These are phyloP conservation scores for Pseudogymnoascus sp. DNA, from an alignment of 2,329 filamentous ascomycete species.

Conservation along the genomic window DNA sequence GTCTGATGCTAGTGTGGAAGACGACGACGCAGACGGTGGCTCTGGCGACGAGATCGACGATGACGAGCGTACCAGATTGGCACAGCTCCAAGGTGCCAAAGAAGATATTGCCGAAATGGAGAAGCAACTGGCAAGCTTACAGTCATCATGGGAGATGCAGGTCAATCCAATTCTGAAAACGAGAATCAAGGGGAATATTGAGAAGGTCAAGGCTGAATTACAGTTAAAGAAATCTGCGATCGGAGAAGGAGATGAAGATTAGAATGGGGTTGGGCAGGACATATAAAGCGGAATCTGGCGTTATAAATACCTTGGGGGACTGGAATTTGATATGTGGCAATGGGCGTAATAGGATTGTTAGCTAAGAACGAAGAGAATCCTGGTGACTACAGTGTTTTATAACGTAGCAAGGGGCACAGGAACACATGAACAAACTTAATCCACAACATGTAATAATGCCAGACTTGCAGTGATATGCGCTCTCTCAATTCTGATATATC, in stretches of 20 bases:
- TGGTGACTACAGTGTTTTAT: not conserved
- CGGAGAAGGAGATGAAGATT: constrained; percentile 25
- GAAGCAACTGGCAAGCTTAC: constrained; percentile 37
- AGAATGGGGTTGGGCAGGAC: not conserved
- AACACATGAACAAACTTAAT: not conserved
- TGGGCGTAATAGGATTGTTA: not conserved
- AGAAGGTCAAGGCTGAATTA: constrained; percentile 43
- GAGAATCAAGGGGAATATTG: constrained; percentile 40
- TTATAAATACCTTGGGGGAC: constrained; percentile 5
- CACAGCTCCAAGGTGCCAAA: constrained; percentile 37
- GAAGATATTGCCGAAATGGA: constrained; percentile 49
- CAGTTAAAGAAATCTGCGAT: constrained; percentile 42
- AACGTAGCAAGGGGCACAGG: not conserved
- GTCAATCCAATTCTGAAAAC: constrained; percentile 41
- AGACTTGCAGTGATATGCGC: not conserved
- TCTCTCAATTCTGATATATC: not conserved
- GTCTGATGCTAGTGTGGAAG: constrained; percentile 34
- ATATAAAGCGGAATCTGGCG: not conserved
- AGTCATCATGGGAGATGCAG: constrained; percentile 34
- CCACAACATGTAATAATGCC: not conserved
- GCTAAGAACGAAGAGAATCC: not conserved
- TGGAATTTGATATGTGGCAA: not conserved
- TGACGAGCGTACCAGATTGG: constrained; percentile 39
- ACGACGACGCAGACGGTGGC: constrained; percentile 36
- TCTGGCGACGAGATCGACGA: constrained; percentile 39